phyloP scores from a whole-genome alignment of 2,329 filamentous ascomycete species.

The Magnaporthiopsis rhizophila region DNA sequence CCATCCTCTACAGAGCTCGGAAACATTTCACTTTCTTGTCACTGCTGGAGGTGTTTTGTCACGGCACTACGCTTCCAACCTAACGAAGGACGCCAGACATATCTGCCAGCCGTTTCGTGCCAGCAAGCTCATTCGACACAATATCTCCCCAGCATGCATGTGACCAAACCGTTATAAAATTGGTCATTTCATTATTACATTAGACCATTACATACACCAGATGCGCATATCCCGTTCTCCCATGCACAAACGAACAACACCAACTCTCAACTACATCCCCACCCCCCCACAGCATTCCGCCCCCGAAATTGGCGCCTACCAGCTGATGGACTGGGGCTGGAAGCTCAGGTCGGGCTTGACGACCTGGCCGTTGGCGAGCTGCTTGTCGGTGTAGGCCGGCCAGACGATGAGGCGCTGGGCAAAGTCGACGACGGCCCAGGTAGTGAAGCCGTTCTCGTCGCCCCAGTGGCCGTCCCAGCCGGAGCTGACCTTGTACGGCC shows the following conservation, averaged over 20 bases:
- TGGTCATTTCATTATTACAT: not conserved
- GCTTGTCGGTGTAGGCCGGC: constrained; percentile 45
- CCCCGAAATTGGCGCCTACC: not conserved
- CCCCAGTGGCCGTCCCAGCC: constrained; percentile 51
- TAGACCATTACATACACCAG: not conserved
- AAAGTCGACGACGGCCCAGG: constrained; percentile 39
- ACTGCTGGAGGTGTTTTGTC: not conserved
- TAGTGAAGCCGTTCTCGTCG: constrained; percentile 43
- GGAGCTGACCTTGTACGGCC: constrained; percentile 40
- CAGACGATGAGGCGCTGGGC: constrained; percentile 36
- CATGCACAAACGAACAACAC: not conserved
- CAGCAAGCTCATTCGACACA: too few relatives aligned
- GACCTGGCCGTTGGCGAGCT: constrained; percentile 34
- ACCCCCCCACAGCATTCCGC: not conserved
- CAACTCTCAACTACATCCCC: not conserved
- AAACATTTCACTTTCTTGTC: not conserved
- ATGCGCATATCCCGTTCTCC: not conserved
- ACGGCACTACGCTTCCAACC: not conserved
- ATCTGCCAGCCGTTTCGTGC: not conserved
- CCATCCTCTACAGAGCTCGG: not conserved
- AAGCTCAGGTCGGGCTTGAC: constrained; percentile 43
- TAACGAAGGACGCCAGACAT: constrained; percentile 1
- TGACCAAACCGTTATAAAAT: not conserved
- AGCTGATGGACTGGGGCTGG: not conserved
- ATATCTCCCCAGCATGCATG: too few relatives aligned